A percentile compares a stretch with the other conserved stretches of the same genome.
phyloP scores from a whole-genome alignment of 164 flowering plant genomes.

The Berberis vulgaris region DNA sequence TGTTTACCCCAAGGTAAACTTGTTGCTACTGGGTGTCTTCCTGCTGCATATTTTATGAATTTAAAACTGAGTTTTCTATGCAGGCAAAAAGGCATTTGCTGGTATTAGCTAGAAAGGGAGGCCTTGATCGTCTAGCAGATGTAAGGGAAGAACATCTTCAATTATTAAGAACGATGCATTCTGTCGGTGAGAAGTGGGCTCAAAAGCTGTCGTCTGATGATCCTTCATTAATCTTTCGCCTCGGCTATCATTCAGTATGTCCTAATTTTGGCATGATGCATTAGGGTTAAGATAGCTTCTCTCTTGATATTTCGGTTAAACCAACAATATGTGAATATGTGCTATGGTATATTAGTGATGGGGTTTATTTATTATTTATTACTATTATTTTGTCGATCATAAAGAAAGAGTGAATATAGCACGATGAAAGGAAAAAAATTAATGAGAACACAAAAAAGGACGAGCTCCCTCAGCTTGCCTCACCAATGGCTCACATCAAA shows the following conservation, averaged over 20 bases:
- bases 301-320: too few species aligned
- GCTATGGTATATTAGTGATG: too few species aligned
- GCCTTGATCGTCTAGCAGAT: conserved; percentile 69
- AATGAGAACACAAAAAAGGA: too few species aligned
- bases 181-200: conserved; percentile 64
- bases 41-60: neutral
- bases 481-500: too few species aligned
- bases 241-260: conserved; percentile 90
- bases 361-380: too few species aligned
- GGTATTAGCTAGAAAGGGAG: conserved; percentile 57
- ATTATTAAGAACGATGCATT: conserved; percentile 58
- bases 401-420: too few species aligned
- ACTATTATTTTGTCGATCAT: too few species aligned
- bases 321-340: too few species aligned
- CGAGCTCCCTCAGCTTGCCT: too few species aligned
- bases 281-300: too few species aligned
- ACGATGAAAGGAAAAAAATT: too few species aligned
- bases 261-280: too few species aligned
- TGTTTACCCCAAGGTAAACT: conserved; percentile 69
- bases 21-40: neutral
- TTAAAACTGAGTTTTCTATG: conserved; percentile 6
- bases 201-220: conserved; percentile 52
- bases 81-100: conserved; percentile 76
- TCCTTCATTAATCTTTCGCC: conserved; percentile 60
- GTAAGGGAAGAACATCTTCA: conserved; percentile 52